Base-by-base conservation (phyloP, 331 rosid species). In the Arachis monticola region DNA sequence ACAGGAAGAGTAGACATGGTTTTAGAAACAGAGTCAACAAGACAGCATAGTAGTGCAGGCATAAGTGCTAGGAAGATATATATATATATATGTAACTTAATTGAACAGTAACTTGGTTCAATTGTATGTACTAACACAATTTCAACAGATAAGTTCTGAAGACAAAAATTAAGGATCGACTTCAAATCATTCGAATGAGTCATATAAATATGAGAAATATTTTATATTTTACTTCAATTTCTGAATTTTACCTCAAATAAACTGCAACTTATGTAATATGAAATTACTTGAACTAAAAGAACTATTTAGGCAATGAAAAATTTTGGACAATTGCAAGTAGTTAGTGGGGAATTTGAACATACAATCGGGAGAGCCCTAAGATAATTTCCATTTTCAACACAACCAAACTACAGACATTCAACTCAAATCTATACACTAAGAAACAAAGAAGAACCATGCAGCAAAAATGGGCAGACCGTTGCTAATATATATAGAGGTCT, bases 401-500 rank as follows among this genome's bases (percentile, higher is more conserved):
- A 10, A 44, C 63, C 35, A 30, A 53, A 4, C 38, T 51, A 52
- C 6, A 22, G 1, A 71, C 2, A 41, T 22, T 48, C 7, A 58
- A 76, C 67, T 57, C 59, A 27, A 27, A 76, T 6, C 60, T 48
- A 58, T 38, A 44, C 31, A 27, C 52, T n/a, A 11, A 32, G 60
- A 67, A 57, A 47, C 46, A 64, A 47, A 13, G n/a, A 56, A 64
- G 57, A 71, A 52, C 46, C 12, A 10, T 12, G 63, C 61, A 55
- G 59, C 57, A 52, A 70, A 57, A 47, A 12, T 10, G 60, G 46
- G 62, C 0, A 2, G 51, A n/a, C 10, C 65, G 11, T 42, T 40
- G 55, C 70, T 51, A 4, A 65, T 61, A 79, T 41, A 72, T 53
- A 32, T 64, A 12, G 7, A 31, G 47, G 45, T 59, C 50, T 31